phyloP scores from a whole-genome alignment of 129 eudicot genomes.

The Flaveria robusta region DNA sequence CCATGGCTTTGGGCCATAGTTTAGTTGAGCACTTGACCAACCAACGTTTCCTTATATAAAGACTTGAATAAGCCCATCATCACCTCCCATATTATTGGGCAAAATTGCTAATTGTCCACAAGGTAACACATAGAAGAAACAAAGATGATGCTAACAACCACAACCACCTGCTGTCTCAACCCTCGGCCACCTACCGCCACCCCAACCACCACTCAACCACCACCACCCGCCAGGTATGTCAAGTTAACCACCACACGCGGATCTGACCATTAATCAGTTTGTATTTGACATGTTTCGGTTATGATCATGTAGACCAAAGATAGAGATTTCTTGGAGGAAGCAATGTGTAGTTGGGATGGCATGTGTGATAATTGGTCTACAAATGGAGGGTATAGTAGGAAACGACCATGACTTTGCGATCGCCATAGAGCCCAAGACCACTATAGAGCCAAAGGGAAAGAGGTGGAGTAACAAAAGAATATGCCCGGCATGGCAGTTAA shows the following conservation, averaged over 20 bases:
- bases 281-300: conserved; percentile 15
- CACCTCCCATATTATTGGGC: conserved; percentile 28
- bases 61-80: conserved; percentile 5
- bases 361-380: conserved; percentile 48
- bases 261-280: not conserved
- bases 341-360: conserved; percentile 51
- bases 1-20: not conserved
- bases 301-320: conserved; percentile 27
- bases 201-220: conserved; percentile 31
- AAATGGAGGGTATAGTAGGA: conserved; percentile 31
- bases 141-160: conserved; percentile 49
- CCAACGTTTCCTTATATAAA: conserved; percentile 18
- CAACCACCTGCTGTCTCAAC: conserved; percentile 45
- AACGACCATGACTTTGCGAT: conserved; percentile 32
- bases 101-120: conserved; percentile 10
- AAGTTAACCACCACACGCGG: conserved; percentile 16
- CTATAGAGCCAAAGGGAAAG: conserved; percentile 15
- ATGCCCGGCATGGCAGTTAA: conserved; percentile 67
- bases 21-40: conserved; percentile 22
- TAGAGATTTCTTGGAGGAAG: conserved; percentile 46
- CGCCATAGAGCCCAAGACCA: conserved; percentile 37
- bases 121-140: conserved; percentile 10
- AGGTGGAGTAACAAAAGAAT: conserved; percentile 68
- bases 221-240: conserved; percentile 28
- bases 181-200: conserved; percentile 38